Base-by-base conservation (phyloP, 768 basidiomycete genomes). In the Lactifluus echinatus region DNA sequence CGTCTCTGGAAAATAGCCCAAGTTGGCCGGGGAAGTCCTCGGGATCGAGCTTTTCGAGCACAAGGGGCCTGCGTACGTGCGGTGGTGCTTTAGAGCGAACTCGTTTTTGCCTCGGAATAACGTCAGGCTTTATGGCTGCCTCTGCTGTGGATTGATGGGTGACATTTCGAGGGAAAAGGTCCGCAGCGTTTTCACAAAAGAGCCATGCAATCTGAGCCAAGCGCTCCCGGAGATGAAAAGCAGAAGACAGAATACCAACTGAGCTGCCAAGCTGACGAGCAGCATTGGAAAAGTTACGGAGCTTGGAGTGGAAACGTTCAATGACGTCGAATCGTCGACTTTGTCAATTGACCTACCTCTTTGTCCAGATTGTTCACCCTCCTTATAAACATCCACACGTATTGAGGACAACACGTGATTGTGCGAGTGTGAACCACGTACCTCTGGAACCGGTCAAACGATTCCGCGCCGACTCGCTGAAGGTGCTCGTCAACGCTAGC, bases 211-310 rank as follows among this genome's bases (percentile, higher is more conserved):
- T 75, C 61, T 84, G 83, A 3, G 82, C 79, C 19, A 89, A 74
- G 7, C 85, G 79, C 59, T 83, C 80, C 2, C 87, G 82, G 31
- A 89, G 78, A 64, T 83, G 79, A 67, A 80, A 86, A 0, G 84
- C 79, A 12, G 85, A 87, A 14, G 86, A 85, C 6, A 88, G 75
- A 53, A 89, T 85, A 7, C 84, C 85, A 21, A 87, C 84, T 5
- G 85, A 88, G 55, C 83, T 85, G 24, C 87, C 87, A 0, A 89
- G 75, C 65, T 87, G 87, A 36, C 86, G 81, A 21, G 85, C 79
- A 12, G 87, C 85, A 63, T 87, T 86, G 36, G 84, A 81, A 66
- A 88, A 88, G 67, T 84, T 86, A 45, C 85, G 79, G 15, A 89
- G 76, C 83, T 88, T 65, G 4, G n/a, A 24, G 51, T 45, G 1